Conservation (phyloP, 2,329 filamentous ascomycete species). For the Colletotrichum paranaense region DNA sequence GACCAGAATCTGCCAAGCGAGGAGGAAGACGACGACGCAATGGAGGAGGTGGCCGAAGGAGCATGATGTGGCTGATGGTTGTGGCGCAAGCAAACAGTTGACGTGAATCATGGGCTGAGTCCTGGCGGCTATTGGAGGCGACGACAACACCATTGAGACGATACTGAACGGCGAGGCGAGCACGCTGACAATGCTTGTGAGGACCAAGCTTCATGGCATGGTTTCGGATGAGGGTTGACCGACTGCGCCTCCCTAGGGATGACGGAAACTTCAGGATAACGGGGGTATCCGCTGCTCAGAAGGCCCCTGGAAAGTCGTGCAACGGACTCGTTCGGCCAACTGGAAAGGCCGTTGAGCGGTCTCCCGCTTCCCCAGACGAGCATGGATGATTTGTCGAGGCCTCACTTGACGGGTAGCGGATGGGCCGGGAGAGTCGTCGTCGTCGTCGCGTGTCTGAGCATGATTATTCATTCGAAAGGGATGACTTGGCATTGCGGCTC, state of each 20-base stretch:
- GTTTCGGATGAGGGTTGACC: slow-evolving; percentile 31
- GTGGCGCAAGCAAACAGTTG: not conserved
- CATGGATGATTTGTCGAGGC: not conserved
- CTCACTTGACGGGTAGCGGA: slow-evolving; percentile 16
- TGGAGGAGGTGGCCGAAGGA: slow-evolving; percentile 30
- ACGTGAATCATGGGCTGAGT: not conserved
- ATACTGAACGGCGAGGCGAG: slow-evolving; percentile 4
- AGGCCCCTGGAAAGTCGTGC: not conserved
- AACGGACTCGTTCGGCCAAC: slow-evolving; percentile 13
- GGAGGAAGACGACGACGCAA: slow-evolving; percentile 49
- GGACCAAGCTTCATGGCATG: slow-evolving; percentile 21
- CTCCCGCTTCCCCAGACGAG: slow-evolving; percentile 31
- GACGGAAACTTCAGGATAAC: slow-evolving; percentile 4
- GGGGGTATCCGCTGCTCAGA: not conserved
- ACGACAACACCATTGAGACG: not conserved
- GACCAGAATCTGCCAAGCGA: slow-evolving; percentile 59
- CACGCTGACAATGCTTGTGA: slow-evolving; percentile 6
- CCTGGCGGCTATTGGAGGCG: not conserved
- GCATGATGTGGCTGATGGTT: not conserved
- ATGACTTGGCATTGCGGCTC: slow-evolving; percentile 32
- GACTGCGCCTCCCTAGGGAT: slow-evolving; percentile 26
- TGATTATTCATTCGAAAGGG: not conserved
- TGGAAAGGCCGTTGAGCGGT: slow-evolving; percentile 4
- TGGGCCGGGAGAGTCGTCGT: slow-evolving; percentile 22
- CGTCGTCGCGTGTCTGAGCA: not conserved